Evolutionary conservation across 1,139 yeast genomes (phyloP), one percentile per base, ranked within the genome.

Genomic region (Candida sanyaensis): DNA sequence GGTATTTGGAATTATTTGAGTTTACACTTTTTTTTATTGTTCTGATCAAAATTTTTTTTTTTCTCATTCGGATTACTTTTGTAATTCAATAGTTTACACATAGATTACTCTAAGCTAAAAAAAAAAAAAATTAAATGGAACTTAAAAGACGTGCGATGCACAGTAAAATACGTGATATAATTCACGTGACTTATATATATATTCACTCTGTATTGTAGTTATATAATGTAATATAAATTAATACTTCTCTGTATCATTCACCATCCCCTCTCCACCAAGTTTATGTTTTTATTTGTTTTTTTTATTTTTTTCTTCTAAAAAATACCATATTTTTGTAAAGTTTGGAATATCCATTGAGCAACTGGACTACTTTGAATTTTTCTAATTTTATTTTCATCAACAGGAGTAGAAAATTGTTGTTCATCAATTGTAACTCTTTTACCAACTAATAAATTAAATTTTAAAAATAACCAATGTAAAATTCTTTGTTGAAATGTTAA

Each of bases 321-420:
- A 17, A 72, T 56, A 10, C 76, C 74, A 34, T 58, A 57, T 44
- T 59, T 59, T 53, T 72, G 77, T 44, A 66, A 65, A n/a, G 61
- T 56, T 32, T 54, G 56, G 50, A 72, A 71, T 2, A 69, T 42
- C 62, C 62, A 63, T 12, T 43, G 45, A 28, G 57, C 50, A 8
- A 66, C 13, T 13, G 55, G 51, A 31, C 54, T 64, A 6, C 55
- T 50, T 21, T 52, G 51, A 12, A 62, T 50, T 7, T 47, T 42
- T 17, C 46, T 45, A 9, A 59, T 52, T 23, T 58, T 51, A 45
- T 69, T 55, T 39, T 62, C 73, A 45, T 64, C 68, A 7, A 69
- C 71, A 26, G 43, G 33, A 2, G 61, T 54, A 41, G 56, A 62
- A 47, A 63, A 68, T 26, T 58, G 54, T 50, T 57, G 53, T 41